Evolutionary conservation across 2,329 filamentous ascomycete species (phyloP).

Genomic region (Colletotrichum kahawae): DNA sequence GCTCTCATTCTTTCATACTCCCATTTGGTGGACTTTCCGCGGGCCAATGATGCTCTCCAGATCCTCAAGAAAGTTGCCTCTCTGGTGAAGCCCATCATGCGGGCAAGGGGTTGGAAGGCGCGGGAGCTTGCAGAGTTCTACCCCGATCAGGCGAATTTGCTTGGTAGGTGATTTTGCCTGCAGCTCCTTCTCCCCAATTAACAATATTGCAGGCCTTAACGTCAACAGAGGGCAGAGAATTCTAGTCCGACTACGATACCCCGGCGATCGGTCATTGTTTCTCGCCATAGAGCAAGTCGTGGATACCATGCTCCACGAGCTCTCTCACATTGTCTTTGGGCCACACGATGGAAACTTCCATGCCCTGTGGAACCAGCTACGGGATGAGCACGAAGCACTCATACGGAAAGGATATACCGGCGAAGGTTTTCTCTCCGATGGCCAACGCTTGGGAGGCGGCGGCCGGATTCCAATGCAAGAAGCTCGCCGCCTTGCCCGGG

Average conservation of each 20-base stretch:
- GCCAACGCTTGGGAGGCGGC: slow-evolving; percentile 73
- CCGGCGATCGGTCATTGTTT: slow-evolving; percentile 77
- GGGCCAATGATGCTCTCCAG: slow-evolving; percentile 56
- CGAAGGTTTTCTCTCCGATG: slow-evolving; percentile 82
- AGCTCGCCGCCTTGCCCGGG: slow-evolving; percentile 74
- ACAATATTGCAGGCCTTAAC: slow-evolving; percentile 66
- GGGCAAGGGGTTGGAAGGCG: slow-evolving; percentile 82
- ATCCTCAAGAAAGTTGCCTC: slow-evolving; percentile 83
- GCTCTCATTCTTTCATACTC: slow-evolving; percentile 52
- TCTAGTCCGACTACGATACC: slow-evolving; percentile 79
- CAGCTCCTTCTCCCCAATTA: neutral
- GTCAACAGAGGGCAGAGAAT: slow-evolving; percentile 79
- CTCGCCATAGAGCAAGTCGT: slow-evolving; percentile 79
- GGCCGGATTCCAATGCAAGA: slow-evolving; percentile 70
- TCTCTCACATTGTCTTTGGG: slow-evolving; percentile 85
- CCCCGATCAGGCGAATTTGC: slow-evolving; percentile 72
- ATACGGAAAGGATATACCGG: slow-evolving; percentile 85
- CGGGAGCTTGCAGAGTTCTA: slow-evolving; percentile 84
- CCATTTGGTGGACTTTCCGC: slow-evolving; percentile 52
- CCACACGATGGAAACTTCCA: slow-evolving; percentile 86
- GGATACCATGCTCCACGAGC: slow-evolving; percentile 93
- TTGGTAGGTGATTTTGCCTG: slow-evolving; percentile 55
- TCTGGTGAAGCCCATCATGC: slow-evolving; percentile 93
- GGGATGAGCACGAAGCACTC: slow-evolving; percentile 82
- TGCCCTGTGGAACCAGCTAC: slow-evolving; percentile 85